Percentiles rank a stretch among this genome's conserved stretches.
phyloP scores from a whole-genome alignment of 306 rosid species.

The Begonia loranthoides region DNA sequence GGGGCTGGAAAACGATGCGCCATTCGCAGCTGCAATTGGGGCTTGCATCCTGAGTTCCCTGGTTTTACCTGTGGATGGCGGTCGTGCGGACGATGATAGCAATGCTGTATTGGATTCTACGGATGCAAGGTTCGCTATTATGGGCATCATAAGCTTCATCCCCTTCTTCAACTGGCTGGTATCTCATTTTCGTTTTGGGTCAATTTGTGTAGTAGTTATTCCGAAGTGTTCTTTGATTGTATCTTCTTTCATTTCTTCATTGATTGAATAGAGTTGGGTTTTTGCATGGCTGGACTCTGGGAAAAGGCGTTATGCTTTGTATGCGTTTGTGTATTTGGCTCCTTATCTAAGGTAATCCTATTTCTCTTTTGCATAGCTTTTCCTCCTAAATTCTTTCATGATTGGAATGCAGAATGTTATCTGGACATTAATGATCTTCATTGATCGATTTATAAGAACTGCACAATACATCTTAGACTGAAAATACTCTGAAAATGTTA shows the following conservation, averaged over 20 bases:
- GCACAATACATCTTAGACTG: too few relatives aligned
- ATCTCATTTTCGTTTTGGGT: slow-evolving; percentile 1
- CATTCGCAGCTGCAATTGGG: slow-evolving; percentile 70
- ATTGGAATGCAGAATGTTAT: too few relatives aligned
- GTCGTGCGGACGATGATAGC: slow-evolving; percentile 19
- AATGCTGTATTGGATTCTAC: slow-evolving; percentile 38
- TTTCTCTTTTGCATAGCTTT: too few relatives aligned
- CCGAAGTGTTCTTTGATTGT: neutral
- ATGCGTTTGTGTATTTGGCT: slow-evolving; percentile 63
- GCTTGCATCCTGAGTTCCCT: slow-evolving; percentile 67
- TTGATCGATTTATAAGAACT: too few relatives aligned
- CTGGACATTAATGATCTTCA: too few relatives aligned
- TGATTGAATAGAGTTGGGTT: slow-evolving; percentile 64
- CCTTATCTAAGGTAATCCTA: slow-evolving; percentile 62
- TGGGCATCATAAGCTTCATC: slow-evolving; percentile 74
- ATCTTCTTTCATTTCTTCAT: neutral
- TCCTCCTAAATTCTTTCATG: too few relatives aligned
- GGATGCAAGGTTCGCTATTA: slow-evolving; percentile 63
- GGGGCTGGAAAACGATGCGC: slow-evolving; percentile 50
- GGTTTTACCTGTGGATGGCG: slow-evolving; percentile 30
- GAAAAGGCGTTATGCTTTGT: slow-evolving; percentile 57
- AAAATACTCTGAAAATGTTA: too few relatives aligned
- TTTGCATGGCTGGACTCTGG: slow-evolving; percentile 90
- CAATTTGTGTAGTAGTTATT: neutral
- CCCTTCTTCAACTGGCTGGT: slow-evolving; percentile 99